Conservation (phyloP, 1,284 basidiomycete genomes). For the Cystobasidium sp. region DNA sequence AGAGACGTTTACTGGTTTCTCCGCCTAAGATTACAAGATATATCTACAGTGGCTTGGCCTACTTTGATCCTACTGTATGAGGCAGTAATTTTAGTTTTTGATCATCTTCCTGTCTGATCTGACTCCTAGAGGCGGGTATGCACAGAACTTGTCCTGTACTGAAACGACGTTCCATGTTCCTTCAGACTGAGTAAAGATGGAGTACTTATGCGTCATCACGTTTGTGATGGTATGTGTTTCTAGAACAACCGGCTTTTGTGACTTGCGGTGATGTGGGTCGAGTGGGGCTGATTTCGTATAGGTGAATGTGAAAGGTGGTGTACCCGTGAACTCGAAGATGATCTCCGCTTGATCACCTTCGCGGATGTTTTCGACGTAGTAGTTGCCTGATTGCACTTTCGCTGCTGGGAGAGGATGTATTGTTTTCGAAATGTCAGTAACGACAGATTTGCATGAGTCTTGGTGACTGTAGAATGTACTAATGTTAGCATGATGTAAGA, state of each 20-base stretch:
- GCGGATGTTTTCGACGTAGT: slow-evolving; percentile 80
- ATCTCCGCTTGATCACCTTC: slow-evolving; percentile 75
- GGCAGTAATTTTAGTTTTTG: slow-evolving; percentile 7
- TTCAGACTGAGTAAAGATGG: slow-evolving; percentile 63
- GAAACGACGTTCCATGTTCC: slow-evolving; percentile 92
- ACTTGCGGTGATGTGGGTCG: slow-evolving; percentile 51
- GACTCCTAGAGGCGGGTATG: slow-evolving; percentile 64
- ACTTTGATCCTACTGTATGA: neutral
- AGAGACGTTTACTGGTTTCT: neutral
- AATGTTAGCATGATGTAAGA: neutral
- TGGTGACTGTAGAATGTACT: slow-evolving; percentile 42
- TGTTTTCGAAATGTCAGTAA: slow-evolving; percentile 74
- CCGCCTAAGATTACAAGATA: slow-evolving; percentile 2
- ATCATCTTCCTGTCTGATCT: slow-evolving; percentile 38
- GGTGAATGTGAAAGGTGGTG: slow-evolving; percentile 88
- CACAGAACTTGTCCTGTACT: slow-evolving; percentile 80
- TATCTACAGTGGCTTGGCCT: neutral
- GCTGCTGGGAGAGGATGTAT: slow-evolving; percentile 86
- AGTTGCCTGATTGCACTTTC: slow-evolving; percentile 80
- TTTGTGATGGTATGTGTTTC: slow-evolving; percentile 69
- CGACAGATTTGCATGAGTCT: slow-evolving; percentile 72
- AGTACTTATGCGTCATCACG: slow-evolving; percentile 75
- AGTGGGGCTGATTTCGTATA: slow-evolving; percentile 57
- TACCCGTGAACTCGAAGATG: slow-evolving; percentile 82
- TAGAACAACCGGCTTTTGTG: slow-evolving; percentile 44